A percentile compares a stretch with the other conserved stretches of the same genome.
Conservation (phyloP, 1,139 yeast genomes). For the Saccharomycopsis crataegensis region DNA sequence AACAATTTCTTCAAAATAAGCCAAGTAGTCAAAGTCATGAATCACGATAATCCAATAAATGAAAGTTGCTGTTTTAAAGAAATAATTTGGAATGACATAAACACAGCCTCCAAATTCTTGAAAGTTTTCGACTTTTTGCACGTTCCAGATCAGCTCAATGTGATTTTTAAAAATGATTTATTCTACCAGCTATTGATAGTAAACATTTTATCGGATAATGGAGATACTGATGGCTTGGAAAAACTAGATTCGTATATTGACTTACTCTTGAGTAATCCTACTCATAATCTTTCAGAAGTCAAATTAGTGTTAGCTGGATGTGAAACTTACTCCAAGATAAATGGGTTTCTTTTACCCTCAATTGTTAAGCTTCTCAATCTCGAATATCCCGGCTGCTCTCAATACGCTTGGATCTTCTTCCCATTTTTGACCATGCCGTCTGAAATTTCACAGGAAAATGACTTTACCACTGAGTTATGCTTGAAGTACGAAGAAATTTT, state of each 20-base stretch:
- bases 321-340: not conserved
- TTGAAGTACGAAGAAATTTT: not conserved
- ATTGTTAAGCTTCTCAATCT: not conserved
- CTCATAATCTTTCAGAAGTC: not conserved
- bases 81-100: constrained; percentile 1
- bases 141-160: not conserved
- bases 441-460: not conserved
- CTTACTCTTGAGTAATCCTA: not conserved
- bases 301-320: not conserved
- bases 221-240: not conserved
- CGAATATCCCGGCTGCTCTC: not conserved
- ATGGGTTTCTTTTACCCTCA: not conserved
- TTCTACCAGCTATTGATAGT: not conserved
- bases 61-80: not conserved
- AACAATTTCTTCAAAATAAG: not conserved
- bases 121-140: not conserved
- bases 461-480: not conserved
- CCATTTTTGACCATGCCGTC: not conserved
- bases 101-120: not conserved
- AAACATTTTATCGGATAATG: not conserved
- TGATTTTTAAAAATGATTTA: not conserved
- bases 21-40: not conserved
- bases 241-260: not conserved
- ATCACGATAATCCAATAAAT: not conserved
- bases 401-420: not conserved